A percentile compares a stretch with the other conserved stretches of the same genome.
These are phyloP conservation scores for Ceratobasidium papillatum DNA, from an alignment of 1,284 basidiomycete genomes.

Conservation along the genomic window DNA sequence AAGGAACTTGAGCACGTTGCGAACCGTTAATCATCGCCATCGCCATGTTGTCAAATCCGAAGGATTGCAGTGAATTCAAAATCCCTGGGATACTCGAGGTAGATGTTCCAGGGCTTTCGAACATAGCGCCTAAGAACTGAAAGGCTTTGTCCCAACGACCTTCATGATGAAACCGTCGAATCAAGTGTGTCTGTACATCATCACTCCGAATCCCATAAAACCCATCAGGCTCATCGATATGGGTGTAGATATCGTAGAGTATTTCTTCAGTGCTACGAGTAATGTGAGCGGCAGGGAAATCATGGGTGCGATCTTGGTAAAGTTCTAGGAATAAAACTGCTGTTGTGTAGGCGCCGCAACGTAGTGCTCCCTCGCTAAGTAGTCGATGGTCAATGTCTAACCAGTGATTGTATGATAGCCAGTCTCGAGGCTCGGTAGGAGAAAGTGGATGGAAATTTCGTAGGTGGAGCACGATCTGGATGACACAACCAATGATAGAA, in stretches of 20 bases:
- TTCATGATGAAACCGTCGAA: conserved; percentile 91
- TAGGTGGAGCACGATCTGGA: conserved; percentile 83
- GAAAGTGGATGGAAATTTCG: conserved; percentile 62
- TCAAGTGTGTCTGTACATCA: conserved; percentile 78
- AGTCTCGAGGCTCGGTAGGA: conserved; percentile 58
- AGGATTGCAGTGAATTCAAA: conserved; percentile 79
- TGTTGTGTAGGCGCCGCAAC: conserved; percentile 85
- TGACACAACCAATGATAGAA: conserved; percentile 68
- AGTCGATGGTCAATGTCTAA: conserved; percentile 78
- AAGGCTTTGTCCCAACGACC: conserved; percentile 92
- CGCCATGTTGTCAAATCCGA: conserved; percentile 87
- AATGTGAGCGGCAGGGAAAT: conserved; percentile 48
- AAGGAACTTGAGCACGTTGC: conserved; percentile 50
- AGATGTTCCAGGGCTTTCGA: conserved; percentile 65
- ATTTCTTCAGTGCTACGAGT: conserved; percentile 62
- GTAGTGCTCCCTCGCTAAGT: conserved; percentile 77
- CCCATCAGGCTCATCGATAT: conserved; percentile 96
- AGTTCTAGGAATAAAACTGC: conserved; percentile 91
- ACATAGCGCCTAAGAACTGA: conserved; percentile 83
- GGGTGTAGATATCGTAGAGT: conserved; percentile 90
- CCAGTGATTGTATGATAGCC: conserved; percentile 82
- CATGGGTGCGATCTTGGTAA: conserved; percentile 44
- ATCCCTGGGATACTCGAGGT: conserved; percentile 63
- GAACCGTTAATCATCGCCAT: conserved; percentile 64
- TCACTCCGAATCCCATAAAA: conserved; percentile 87